Evolutionary conservation across 2,329 filamentous ascomycete species (phyloP), one percentile per base, ranked within the genome.

Genomic region (Colletotrichum liriopes): DNA sequence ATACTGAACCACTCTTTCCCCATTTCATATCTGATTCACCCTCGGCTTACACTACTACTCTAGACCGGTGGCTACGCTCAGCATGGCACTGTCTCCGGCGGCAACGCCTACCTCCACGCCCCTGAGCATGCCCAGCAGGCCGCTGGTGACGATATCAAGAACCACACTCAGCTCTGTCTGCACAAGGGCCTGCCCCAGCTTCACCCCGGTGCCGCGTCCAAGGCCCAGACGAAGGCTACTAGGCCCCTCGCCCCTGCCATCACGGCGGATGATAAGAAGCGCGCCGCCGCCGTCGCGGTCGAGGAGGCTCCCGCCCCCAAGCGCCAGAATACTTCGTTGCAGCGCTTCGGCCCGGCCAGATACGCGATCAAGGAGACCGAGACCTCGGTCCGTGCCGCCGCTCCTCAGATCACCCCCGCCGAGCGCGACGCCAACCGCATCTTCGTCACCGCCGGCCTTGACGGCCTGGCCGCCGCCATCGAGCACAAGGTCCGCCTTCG

Each of bases 111-210:
- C 5, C 43, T 62, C 20, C n/a, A 39, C 29, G 32, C 43, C 9
- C 16, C 45, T 9, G 43, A 51, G 45, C 32, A 62, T 8, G 29
- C 20, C n/a, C 52, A 14, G 11, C 32, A 56, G 32, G 11, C 12
- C 52, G 20, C 6, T 39, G 20, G 32, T 2, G 37, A 16, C 6
- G 52, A 37, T 16, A 5, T 8, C 32, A 56, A 39, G 52, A 37
- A 18, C 9, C 26, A 16, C 49, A 52, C 7, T 9, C 39, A 47
- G 18, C 11, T 23, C 9, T 45, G 32, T 18, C 58, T 29, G 7
- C 39, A 60, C 26, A 41, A n/a, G 18, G 18, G 59, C 5, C 45
- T 51, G n/a, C 59, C 45, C 16, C 43, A 51, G 45, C 59, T 62
- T 62, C 59, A 62, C 32, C 59, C 59, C 16, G 45, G 45, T 51